Conservation (phyloP, 1,284 basidiomycete genomes). For the Marasmius fiardii region DNA sequence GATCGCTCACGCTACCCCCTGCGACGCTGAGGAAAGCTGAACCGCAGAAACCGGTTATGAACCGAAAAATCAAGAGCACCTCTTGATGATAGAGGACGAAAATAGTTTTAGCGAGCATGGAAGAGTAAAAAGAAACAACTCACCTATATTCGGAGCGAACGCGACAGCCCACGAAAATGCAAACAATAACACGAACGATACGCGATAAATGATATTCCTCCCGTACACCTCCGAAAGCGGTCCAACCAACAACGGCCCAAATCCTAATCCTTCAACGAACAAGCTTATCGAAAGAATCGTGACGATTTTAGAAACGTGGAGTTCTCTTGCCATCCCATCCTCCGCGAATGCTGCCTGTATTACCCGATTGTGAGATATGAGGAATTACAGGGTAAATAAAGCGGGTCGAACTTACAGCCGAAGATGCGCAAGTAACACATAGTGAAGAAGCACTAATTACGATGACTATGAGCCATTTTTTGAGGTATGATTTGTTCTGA, state of each 20-base stretch:
- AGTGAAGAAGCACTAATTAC: slow-evolving; percentile 52
- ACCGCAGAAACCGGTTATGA: slow-evolving; percentile 67
- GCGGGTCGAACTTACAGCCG: slow-evolving; percentile 45
- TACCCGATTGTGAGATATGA: not conserved
- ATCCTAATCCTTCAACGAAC: slow-evolving; percentile 51
- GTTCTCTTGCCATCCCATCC: slow-evolving; percentile 52
- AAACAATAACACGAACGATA: slow-evolving; percentile 48
- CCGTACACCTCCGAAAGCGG: slow-evolving; percentile 59
- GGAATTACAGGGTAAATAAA: not conserved
- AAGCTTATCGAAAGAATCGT: slow-evolving; percentile 69
- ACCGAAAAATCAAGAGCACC: slow-evolving; percentile 67
- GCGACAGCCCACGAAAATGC: slow-evolving; percentile 63
- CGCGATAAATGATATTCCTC: slow-evolving; percentile 47
- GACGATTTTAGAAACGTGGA: slow-evolving; percentile 60
- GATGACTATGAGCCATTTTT: slow-evolving; percentile 58
- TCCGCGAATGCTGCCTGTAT: slow-evolving; percentile 66
- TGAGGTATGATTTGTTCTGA: slow-evolving; percentile 37
- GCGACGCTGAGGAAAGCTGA: slow-evolving; percentile 78
- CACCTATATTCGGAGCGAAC: slow-evolving; percentile 60
- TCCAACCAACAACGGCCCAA: slow-evolving; percentile 53
- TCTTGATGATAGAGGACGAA: slow-evolving; percentile 25
- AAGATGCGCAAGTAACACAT: slow-evolving; percentile 71
- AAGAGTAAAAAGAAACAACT: slow-evolving; percentile 12
- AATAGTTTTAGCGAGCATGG: slow-evolving; percentile 1
- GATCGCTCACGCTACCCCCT: slow-evolving; percentile 76